These are phyloP conservation scores for Colletotrichum tropicale DNA, from an alignment of 2,329 filamentous ascomycete species.

Conservation along the genomic window DNA sequence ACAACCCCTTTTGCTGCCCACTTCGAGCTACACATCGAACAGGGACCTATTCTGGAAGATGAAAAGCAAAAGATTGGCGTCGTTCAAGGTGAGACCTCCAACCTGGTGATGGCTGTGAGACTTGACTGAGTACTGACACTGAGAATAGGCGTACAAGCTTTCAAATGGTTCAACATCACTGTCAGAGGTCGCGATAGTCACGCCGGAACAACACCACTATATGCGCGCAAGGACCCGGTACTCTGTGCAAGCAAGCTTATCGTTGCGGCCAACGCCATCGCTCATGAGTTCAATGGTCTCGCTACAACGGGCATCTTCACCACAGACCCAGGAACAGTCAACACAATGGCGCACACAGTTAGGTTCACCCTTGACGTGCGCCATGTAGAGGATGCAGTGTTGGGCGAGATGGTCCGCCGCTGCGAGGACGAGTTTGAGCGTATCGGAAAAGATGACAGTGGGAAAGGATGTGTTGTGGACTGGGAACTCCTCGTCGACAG, in stretches of 20 bases:
- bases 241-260: neutral
- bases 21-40: neutral
- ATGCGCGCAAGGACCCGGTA: neutral
- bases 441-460: neutral
- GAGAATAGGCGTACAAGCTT: neutral
- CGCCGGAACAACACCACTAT: neutral
- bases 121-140: neutral
- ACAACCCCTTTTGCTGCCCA: neutral
- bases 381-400: neutral
- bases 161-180: neutral
- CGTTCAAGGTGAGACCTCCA: neutral
- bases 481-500: neutral
- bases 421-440: neutral
- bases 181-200: neutral
- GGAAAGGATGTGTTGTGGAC: neutral
- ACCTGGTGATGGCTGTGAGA: fast-evolving
- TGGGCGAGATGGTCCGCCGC: neutral
- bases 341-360: neutral
- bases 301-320: neutral
- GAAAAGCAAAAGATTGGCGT: neutral
- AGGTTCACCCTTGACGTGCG: neutral
- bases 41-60: neutral
- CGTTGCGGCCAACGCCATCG: neutral
- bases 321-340: neutral
- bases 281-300: neutral